Base-by-base conservation (phyloP, 768 basidiomycete species). In the Pluteus cervinus region DNA sequence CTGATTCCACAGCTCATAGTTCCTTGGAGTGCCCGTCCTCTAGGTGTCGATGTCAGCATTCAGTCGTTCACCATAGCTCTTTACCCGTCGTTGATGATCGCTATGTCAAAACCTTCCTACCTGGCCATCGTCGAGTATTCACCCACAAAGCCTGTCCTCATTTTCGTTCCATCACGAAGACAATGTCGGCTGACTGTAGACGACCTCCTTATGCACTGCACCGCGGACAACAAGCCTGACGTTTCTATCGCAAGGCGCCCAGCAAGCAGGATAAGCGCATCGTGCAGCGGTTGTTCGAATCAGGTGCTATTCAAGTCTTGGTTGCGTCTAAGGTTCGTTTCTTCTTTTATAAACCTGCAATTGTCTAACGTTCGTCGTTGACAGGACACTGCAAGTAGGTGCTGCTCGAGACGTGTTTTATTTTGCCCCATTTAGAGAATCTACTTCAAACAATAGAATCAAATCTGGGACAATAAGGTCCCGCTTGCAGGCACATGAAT, bases 61-160 rank as follows among this genome's bases (percentile, higher is more conserved):
- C 94, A 99, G 53, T 90, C 86, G 29, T 99, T 94, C 68, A 77
- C 76, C 21, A 87, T 92, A 33, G 89, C 92, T 14, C 94, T 98
- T 53, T 96, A 93, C 78, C 92, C 94, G 0, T 94, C 91, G 0
- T 68, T 99, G 30, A 97, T 99, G 93, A 90, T 97, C 43, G 76
- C 91, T 28, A 99, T 99, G 94, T 91, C 92, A 6, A 97, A 97
- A 55, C 94, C 94, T 0, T 88, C 93, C 0, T 98, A 97, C 56
- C 76, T 98, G 7, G 81, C 93, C 24, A 84, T 97, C 43, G 65
- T 80, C 31, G 94, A 99, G 53, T 81, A 90, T 47, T 81, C 94
- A 0, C 73, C 79, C 0, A 71, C 76, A 4, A 87, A 86, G 49
- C 92, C 93, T 0, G 88, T 90, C 45, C 83, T 97, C 50, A 65